Evolutionary conservation across 805 yeast species (phyloP).

Genomic region (Priceomyces melissophilus): DNA sequence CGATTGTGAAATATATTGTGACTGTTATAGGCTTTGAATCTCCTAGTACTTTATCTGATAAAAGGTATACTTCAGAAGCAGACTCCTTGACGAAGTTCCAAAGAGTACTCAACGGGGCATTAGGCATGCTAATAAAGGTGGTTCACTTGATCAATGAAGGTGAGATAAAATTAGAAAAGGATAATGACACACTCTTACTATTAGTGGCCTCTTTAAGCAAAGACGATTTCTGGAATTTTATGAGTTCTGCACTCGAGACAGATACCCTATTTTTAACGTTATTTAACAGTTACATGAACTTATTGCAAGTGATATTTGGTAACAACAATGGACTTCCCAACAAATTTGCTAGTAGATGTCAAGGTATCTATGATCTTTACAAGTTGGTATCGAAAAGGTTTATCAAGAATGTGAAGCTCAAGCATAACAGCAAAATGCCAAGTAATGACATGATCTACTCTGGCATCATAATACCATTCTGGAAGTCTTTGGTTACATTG

Average conservation of each 20-base stretch:
- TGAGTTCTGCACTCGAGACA: slow-evolving; percentile 19
- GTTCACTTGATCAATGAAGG: slow-evolving; percentile 18
- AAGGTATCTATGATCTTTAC: slow-evolving; percentile 22
- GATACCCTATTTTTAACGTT: slow-evolving; percentile 29
- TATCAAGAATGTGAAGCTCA: slow-evolving; percentile 41
- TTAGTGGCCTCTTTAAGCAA: slow-evolving; percentile 20
- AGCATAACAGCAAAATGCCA: slow-evolving; percentile 16
- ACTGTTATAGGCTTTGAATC: slow-evolving; percentile 56
- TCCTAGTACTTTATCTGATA: slow-evolving; percentile 67
- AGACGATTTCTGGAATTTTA: slow-evolving; percentile 34
- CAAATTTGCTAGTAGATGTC: slow-evolving; percentile 11
- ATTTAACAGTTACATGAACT: slow-evolving; percentile 24
- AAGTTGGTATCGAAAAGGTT: slow-evolving; percentile 44
- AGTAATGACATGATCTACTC: slow-evolving; percentile 44
- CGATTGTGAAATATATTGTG: slow-evolving; percentile 52
- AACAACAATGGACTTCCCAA: slow-evolving; percentile 12
- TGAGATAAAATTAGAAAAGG: slow-evolving; percentile 9
- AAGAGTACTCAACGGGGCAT: slow-evolving; percentile 50
- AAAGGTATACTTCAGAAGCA: slow-evolving; percentile 60
- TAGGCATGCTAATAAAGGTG: slow-evolving; percentile 44
- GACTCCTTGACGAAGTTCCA: slow-evolving; percentile 65
- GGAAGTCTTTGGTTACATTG: slow-evolving; percentile 45
- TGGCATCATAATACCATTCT: slow-evolving; percentile 42
- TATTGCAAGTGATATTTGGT: slow-evolving; percentile 19
- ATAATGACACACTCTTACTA: slow-evolving; percentile 5